phyloP scores from a whole-genome alignment of 2,329 filamentous ascomycete species.

The Phymatotrichopsis omnivora region DNA sequence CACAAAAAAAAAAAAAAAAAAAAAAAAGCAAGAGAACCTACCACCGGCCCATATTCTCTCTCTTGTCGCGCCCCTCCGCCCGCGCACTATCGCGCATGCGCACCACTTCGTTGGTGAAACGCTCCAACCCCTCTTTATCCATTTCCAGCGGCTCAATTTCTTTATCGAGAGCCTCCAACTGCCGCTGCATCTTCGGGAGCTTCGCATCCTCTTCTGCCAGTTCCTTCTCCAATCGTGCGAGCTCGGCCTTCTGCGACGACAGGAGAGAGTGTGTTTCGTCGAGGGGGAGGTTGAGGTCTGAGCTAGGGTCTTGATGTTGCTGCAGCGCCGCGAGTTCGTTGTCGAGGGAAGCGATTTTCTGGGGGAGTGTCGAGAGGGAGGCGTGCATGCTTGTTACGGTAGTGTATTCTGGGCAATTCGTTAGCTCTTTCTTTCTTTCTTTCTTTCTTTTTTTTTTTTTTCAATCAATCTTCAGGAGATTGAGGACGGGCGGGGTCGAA shows the following conservation, averaged over 20 bases:
- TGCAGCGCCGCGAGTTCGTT: constrained; percentile 41
- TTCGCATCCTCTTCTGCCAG: constrained; percentile 53
- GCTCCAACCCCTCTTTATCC: constrained; percentile 53
- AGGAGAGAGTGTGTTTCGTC: constrained; percentile 48
- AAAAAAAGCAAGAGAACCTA: constrained; percentile 34
- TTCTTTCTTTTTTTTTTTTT: no score
- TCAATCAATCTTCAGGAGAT: no score
- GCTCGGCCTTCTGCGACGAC: constrained; percentile 43
- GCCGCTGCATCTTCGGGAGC: constrained; percentile 54
- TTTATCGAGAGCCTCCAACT: constrained; percentile 54
- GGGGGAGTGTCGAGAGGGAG: constrained; percentile 49
- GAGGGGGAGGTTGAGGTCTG: constrained; percentile 45
- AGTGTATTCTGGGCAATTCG: neutral
- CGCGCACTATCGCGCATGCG: constrained; percentile 56
- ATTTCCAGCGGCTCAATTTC: constrained; percentile 60
- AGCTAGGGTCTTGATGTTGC: constrained; percentile 39
- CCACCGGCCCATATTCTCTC: constrained; percentile 68
- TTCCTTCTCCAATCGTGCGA: constrained; percentile 51
- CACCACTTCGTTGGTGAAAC: constrained; percentile 60
- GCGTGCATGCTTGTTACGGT: neutral
- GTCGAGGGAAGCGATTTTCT: constrained; percentile 43
- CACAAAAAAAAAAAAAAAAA: constrained; percentile 5
- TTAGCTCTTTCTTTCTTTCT: no score
- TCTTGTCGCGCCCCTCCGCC: constrained; percentile 58
- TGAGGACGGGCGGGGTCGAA: no score